These are phyloP conservation scores for Lactuca sativa DNA, from an alignment of 129 eudicot species.

Conservation along the genomic window DNA sequence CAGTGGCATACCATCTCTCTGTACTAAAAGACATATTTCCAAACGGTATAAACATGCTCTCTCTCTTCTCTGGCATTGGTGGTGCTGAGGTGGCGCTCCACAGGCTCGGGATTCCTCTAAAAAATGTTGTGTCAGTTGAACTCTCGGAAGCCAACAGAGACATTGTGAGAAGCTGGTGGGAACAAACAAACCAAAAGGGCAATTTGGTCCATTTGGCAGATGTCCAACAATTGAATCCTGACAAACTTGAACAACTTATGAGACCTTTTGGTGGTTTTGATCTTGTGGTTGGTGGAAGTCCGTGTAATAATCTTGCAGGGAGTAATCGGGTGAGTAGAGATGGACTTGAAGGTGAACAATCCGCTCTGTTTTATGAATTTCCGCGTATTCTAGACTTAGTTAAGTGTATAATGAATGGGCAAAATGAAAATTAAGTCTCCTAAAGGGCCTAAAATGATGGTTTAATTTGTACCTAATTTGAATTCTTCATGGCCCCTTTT, in stretches of 20 bases:
- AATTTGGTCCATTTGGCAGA: constrained; percentile 56
- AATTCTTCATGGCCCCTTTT: background rate
- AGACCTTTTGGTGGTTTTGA: constrained; percentile 59
- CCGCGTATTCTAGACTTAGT: constrained; percentile 59
- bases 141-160: constrained; percentile 66
- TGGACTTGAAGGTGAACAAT: constrained; percentile 83
- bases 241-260: constrained; percentile 40
- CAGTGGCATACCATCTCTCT: constrained; percentile 83
- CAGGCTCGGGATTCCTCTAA: constrained; percentile 67
- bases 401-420: constrained; percentile 40
- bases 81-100: constrained; percentile 95
- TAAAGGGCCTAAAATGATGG: background rate
- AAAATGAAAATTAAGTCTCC: background rate
- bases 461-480: constrained; percentile 1
- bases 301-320: constrained; percentile 88
- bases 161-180: constrained; percentile 82
- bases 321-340: constrained; percentile 83
- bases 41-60: constrained; percentile 60
- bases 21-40: constrained; percentile 70
- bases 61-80: constrained; percentile 89
- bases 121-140: constrained; percentile 71
- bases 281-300: constrained; percentile 79
- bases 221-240: constrained; percentile 47
- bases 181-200: constrained; percentile 81
- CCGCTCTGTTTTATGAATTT: constrained; percentile 66